A percentile compares a stretch with the other conserved stretches of the same genome.
Evolutionary conservation across 2,329 filamentous ascomycete genomes (phyloP).

Genomic region (Mollisia scopiformis): DNA sequence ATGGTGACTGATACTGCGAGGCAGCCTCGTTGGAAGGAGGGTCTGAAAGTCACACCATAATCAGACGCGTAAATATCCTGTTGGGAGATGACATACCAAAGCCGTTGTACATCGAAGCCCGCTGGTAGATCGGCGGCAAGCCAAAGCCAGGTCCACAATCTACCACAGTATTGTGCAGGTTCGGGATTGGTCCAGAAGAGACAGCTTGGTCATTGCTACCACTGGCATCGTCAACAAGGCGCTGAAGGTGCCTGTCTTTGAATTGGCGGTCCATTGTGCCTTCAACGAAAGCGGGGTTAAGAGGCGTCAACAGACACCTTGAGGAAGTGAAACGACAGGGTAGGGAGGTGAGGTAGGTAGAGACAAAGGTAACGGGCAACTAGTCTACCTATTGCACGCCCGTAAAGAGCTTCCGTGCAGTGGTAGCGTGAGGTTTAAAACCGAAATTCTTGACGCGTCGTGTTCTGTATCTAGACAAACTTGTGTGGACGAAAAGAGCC

Average conservation of each 20-base stretch:
- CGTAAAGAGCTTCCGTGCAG: no score
- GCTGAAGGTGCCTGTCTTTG: conserved; percentile 30
- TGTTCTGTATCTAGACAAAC: neutral
- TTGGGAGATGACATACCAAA: conserved; percentile 13
- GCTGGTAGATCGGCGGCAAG: conserved; percentile 13
- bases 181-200: conserved; percentile 1
- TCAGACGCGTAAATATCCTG: no score
- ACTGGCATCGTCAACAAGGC: conserved; percentile 26
- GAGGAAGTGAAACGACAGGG: neutral
- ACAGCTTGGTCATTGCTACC: conserved; percentile 8
- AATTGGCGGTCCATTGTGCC: conserved; percentile 21
- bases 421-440: no score
- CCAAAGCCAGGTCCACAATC: conserved; percentile 8
- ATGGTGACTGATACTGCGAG: neutral
- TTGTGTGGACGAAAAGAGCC: neutral
- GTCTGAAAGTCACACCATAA: neutral
- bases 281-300: neutral
- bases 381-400: no score
- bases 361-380: neutral
- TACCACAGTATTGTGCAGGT: conserved; percentile 5
- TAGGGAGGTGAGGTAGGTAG: neutral
- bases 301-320: neutral
- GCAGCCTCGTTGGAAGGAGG: neutral
- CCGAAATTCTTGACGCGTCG: neutral
- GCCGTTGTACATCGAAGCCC: conserved; percentile 7